phyloP scores from a whole-genome alignment of 169 alveolate genomes.

The Theileria equi region DNA sequence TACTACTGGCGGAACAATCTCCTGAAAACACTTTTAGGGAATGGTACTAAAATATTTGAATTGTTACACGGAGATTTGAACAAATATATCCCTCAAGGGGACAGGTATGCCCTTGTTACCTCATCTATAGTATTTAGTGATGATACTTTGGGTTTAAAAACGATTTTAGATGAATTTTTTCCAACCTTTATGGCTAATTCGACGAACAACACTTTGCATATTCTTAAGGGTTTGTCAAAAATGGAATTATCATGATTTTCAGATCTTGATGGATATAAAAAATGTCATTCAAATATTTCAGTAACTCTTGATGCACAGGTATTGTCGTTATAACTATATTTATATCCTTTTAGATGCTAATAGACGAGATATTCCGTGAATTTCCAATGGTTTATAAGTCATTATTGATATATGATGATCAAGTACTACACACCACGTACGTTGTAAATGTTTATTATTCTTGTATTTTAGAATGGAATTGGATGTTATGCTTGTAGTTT shows the following conservation, averaged over 20 bases:
- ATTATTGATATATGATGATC: constrained; percentile 29
- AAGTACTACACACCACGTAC: constrained; percentile 45
- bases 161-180: constrained; percentile 24
- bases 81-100: neutral
- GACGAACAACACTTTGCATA: constrained; percentile 4
- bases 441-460: neutral
- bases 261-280: constrained; percentile 12
- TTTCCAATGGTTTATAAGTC: constrained; percentile 29
- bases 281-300: neutral
- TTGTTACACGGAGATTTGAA: constrained; percentile 44
- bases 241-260: neutral
- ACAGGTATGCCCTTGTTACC: neutral
- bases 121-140: too few species aligned
- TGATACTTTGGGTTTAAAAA: constrained; percentile 19
- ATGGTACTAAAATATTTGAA: constrained; percentile 44
- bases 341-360: constrained; percentile 17
- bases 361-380: constrained; percentile 29
- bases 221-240: constrained; percentile 30
- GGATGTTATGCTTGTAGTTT: constrained; percentile 40
- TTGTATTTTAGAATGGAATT: constrained; percentile 26
- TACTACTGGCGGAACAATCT: constrained; percentile 46
- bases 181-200: constrained; percentile 44
- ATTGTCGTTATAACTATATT: neutral
- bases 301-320: constrained; percentile 57
- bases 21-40: constrained; percentile 34